phyloP scores from a whole-genome alignment of 2,329 filamentous ascomycete genomes.

The Sphaceloma murrayae region DNA sequence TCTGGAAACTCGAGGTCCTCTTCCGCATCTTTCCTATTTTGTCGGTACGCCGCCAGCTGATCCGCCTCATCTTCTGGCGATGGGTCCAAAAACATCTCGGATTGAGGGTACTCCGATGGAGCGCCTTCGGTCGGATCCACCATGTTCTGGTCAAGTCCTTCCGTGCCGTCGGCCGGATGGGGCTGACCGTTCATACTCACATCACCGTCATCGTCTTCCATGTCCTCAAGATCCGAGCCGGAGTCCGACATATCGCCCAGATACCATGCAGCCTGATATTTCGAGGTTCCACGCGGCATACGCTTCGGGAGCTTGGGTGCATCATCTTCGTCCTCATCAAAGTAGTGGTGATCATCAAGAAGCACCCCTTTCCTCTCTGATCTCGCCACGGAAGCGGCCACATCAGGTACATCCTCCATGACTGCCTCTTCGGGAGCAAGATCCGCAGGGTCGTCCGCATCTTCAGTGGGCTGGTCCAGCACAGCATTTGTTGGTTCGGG shows the following conservation, averaged over 20 bases:
- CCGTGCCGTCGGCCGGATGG: conserved; percentile 73
- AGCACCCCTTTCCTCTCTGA: conserved; percentile 68
- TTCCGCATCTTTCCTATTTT: conserved; percentile 65
- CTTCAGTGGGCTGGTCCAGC: conserved; percentile 63
- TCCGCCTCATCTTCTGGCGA: conserved; percentile 74
- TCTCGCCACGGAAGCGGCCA: conserved; percentile 38
- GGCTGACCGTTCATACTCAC: conserved; percentile 42
- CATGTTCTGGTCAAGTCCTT: conserved; percentile 49
- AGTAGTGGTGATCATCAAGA: conserved; percentile 95
- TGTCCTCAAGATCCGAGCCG: conserved; percentile 71
- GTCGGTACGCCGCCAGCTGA: conserved; percentile 72
- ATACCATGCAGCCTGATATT: conserved; percentile 92
- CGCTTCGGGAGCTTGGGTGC: conserved; percentile 56
- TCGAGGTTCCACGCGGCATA: conserved; percentile 82
- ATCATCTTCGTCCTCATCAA: conserved; percentile 66
- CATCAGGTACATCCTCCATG: conserved; percentile 51
- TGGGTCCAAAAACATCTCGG: conserved; percentile 77
- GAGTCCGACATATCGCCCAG: conserved; percentile 72
- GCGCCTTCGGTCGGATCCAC: conserved; percentile 49
- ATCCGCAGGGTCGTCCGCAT: conserved; percentile 72
- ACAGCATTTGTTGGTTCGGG: conserved; percentile 47
- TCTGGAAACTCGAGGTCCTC: conserved; percentile 95
- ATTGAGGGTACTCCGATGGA: conserved; percentile 84
- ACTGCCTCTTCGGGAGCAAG: conserved; percentile 77
- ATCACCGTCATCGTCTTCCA: conserved; percentile 49